Evolutionary conservation across 345 rosid genomes (phyloP).

Genomic region (Gossypium arboreum): DNA sequence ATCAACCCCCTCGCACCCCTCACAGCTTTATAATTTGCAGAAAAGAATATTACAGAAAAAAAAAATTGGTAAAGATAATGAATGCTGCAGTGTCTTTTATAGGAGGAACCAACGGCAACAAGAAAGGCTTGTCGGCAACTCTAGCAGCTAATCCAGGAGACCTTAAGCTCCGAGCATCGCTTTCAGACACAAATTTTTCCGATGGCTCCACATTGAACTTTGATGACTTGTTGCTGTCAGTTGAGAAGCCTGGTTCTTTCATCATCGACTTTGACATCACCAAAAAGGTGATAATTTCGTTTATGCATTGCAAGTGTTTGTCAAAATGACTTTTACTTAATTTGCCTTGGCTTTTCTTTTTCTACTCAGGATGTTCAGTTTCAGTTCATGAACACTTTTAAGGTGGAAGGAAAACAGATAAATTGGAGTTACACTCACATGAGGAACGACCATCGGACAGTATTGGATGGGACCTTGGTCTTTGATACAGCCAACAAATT

Average conservation of each 20-base stretch:
- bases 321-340: neutral
- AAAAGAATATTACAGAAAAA: neutral
- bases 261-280: slow-evolving; percentile 14
- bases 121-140: slow-evolving; percentile 9
- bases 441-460: slow-evolving; percentile 21
- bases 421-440: slow-evolving; percentile 31
- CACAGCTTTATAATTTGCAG: no score
- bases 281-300: slow-evolving; percentile 5
- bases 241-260: slow-evolving; percentile 20
- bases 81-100: slow-evolving; percentile 14
- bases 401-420: slow-evolving; percentile 25
- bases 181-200: neutral
- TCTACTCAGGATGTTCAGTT: slow-evolving; percentile 28
- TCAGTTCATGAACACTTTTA: slow-evolving; percentile 36
- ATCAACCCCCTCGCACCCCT: no score
- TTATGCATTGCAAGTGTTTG: neutral
- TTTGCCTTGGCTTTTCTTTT: neutral
- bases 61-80: neutral
- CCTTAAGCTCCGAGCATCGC: slow-evolving; percentile 16
- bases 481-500: slow-evolving; percentile 28
- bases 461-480: slow-evolving; percentile 30
- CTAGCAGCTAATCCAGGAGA: slow-evolving; percentile 10
- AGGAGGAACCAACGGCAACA: slow-evolving; percentile 9
- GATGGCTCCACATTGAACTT: slow-evolving; percentile 6
- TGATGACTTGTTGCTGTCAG: slow-evolving; percentile 6